Base-by-base conservation (phyloP, 768 basidiomycete species). In the Neoboletus brunneissimus region DNA sequence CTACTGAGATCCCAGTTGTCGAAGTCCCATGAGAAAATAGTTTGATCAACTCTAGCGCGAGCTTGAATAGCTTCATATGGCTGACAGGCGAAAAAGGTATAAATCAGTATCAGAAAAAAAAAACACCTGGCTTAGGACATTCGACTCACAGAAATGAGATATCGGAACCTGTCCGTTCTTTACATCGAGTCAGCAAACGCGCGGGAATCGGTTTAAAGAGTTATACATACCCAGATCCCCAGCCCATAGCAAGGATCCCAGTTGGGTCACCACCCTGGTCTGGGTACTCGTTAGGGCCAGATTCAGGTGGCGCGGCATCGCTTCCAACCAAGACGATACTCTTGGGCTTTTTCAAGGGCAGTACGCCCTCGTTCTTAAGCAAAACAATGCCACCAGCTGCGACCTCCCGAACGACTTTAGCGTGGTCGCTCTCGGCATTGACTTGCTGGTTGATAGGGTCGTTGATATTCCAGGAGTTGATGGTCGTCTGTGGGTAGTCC, bases 221-320 rank as follows among this genome's bases (percentile, higher is more conserved):
- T 1, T 9, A 53, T 15, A 63, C 73, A 38, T 44, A 77, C 72
- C 91, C 92, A 48, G 87, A 89, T 37, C 92, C 94, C 94, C 94
- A 97, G 15, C 93, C 93, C 87, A 94, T 88, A 9, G 91, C 92
- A 22, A 97, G 78, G 18, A 88, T 78, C 11, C 92, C 92, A 47
- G 79, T 81, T 31, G 75, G 71, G 44, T 76, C 73, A 25, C 86
- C 85, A 47, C 80, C 84, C 25, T 72, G 82, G 59, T 91, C 87
- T 9, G 72, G 20, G 51, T 84, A 91, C 51, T 83, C 79, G 64
- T 92, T 93, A 0, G 91, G 88, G 0, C 91, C 91, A 29, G 77
- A 72, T 41, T 62, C 72, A 22, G 83, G 81, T 1, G 89, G 88
- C 7, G 82, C 88, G 6, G 82, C 81, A 60, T 83, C 81, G 57